Conservation (phyloP, 192 early-diverging fungal species). For the Coemansia sp. region DNA sequence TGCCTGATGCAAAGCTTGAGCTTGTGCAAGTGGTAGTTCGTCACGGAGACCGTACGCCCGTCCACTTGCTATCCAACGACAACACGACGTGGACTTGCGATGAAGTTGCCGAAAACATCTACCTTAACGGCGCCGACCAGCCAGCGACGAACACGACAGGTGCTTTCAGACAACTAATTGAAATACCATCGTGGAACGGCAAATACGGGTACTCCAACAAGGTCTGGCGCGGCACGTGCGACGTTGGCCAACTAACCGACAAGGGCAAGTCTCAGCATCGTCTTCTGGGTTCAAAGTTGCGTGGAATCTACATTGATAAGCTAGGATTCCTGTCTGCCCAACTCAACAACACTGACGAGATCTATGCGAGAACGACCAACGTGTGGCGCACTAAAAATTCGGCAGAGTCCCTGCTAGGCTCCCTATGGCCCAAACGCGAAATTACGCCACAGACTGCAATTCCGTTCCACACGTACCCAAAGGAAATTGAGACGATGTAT, state of each 20-base stretch:
- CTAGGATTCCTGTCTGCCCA: slow-evolving; percentile 43
- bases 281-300: slow-evolving; percentile 46
- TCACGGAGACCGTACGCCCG: slow-evolving; percentile 60
- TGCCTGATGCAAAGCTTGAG: slow-evolving; percentile 54
- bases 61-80: slow-evolving; percentile 42
- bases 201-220: slow-evolving; percentile 44
- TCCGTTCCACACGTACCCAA: slow-evolving; percentile 54
- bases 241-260: slow-evolving; percentile 65
- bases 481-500: slow-evolving; percentile 55
- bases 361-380: slow-evolving; percentile 65
- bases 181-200: slow-evolving; percentile 46
- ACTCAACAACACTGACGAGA: slow-evolving; percentile 33
- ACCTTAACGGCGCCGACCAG: slow-evolving; percentile 33
- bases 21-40: slow-evolving; percentile 62
- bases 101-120: slow-evolving; percentile 33
- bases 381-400: slow-evolving; percentile 64
- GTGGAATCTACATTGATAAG: slow-evolving; percentile 58
- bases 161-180: slow-evolving; percentile 38
- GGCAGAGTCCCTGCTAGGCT: slow-evolving; percentile 54
- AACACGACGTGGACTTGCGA: slow-evolving; percentile 45
- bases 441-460: slow-evolving; percentile 24
- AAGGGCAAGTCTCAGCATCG: slow-evolving; percentile 58
- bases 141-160: slow-evolving; percentile 41
- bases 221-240: slow-evolving; percentile 55
- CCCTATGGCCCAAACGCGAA: slow-evolving; percentile 48